These are phyloP conservation scores for Pleurotus cornucopiae DNA, from an alignment of 768 basidiomycete species.

Conservation along the genomic window DNA sequence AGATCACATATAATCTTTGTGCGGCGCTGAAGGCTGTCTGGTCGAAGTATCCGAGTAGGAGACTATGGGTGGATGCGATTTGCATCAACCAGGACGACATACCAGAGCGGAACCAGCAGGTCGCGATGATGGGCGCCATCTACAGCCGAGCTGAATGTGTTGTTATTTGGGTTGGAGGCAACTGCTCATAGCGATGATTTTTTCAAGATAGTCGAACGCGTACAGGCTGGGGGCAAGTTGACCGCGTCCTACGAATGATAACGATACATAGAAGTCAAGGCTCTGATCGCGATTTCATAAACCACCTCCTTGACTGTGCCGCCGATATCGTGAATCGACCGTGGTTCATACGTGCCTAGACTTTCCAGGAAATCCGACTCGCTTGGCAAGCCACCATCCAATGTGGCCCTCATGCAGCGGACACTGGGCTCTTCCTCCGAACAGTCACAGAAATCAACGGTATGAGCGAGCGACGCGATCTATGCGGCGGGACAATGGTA, in stretches of 20 bases:
- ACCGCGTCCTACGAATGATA: not conserved
- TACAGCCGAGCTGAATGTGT: not conserved
- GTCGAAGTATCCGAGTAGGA: not conserved
- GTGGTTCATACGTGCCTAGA: not conserved
- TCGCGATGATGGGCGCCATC: slow-evolving; percentile 1
- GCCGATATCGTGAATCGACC: not conserved
- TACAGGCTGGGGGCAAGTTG: not conserved
- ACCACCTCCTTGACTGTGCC: not conserved
- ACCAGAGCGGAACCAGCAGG: not conserved
- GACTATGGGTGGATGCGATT: not conserved
- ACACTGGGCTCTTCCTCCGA: not conserved
- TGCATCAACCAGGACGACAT: slow-evolving; percentile 1
- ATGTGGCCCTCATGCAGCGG: not conserved
- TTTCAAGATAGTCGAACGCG: not conserved
- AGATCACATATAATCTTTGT: not conserved
- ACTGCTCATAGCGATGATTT: not conserved
- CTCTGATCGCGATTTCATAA: not conserved
- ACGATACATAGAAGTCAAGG: not conserved
- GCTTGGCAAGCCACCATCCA: not conserved
- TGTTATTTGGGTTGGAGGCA: not conserved
- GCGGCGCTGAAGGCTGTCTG: not conserved
- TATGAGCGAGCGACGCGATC: not conserved
- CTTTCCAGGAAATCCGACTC: slow-evolving; percentile 1
- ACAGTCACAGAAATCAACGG: not conserved
- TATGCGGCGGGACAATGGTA: not conserved